Base-by-base conservation (phyloP, 225 moss, liverwort and hornwort species). In the Polytrichum commune region DNA sequence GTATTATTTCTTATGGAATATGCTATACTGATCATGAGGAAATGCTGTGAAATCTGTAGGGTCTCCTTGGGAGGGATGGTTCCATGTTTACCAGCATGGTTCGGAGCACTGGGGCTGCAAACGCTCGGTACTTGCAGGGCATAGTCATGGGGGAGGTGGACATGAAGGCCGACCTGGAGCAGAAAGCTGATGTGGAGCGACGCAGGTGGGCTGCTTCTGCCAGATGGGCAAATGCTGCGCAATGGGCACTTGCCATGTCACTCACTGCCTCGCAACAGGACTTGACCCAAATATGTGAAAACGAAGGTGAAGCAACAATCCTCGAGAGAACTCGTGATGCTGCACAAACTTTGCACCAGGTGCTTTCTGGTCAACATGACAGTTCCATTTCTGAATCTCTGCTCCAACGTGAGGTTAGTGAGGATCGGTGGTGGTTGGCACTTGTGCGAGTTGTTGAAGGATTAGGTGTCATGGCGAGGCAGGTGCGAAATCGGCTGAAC, bases 121-220 rank as follows among this genome's bases (percentile, higher is more conserved):
- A 92, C 46, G 92, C 92, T 0, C 78, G 73, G 54, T 92, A 92
- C 70, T 72, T 92, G 79, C 84, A 92, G 83, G 80, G 89, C 69
- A 91, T 91, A 62, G 89, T 89, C 7, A 84, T 79, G 82, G 91
- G 89, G 28, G 91, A 91, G 71, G 68, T 91, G 26, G 91, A 91
- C 33, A 79, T 91, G 78, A 89, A 74, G 75, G 91, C 91, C 26
- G 91, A 84, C 72, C 63, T 82, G 78, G 86, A 83, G 67, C 68
- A 75, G 72, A 76, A 81, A 66, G 91, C 84, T 0, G 32, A 72
- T 22, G 55, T 73, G 73, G 89, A 86, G 68, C 80, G 69, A 33
- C 78, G 79, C 26, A 82, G 71, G 53, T 73, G 85, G 75, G 75
- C 85, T 32, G 86, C 86, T n/a, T 82, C 91, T 19, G 72, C 84